Percentiles rank a stretch among this genome's conserved stretches.
phyloP scores from a whole-genome alignment of 768 basidiomycete genomes.

The Podaxis pistillaris region DNA sequence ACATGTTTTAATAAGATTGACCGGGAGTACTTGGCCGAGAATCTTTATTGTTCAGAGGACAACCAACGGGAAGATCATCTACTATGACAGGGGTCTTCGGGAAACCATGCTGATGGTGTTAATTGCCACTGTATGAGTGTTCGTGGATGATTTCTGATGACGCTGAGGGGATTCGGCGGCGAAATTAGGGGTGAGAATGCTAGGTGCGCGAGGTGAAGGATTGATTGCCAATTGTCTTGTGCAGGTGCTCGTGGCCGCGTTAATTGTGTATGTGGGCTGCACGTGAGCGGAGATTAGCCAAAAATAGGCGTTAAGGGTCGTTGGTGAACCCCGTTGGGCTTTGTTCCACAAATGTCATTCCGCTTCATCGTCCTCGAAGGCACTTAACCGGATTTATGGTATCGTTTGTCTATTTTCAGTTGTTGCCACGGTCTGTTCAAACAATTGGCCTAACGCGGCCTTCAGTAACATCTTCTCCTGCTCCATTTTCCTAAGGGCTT shows the following conservation, averaged over 20 bases:
- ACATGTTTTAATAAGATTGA: not conserved
- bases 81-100: not conserved
- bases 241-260: not conserved
- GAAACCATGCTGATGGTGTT: not conserved
- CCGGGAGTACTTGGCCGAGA: not conserved
- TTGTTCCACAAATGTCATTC: slow-evolving; percentile 12
- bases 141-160: not conserved
- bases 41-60: not conserved
- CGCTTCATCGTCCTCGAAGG: slow-evolving; percentile 5
- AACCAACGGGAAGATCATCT: not conserved
- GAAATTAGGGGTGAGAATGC: not conserved
- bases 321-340: not conserved
- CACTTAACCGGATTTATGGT: slow-evolving; percentile 13
- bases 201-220: not conserved
- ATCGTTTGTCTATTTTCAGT: slow-evolving; percentile 16
- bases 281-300: not conserved
- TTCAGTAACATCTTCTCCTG: slow-evolving; percentile 5
- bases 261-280: not conserved
- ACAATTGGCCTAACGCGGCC: slow-evolving; percentile 21
- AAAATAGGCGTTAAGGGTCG: slow-evolving; percentile 4
- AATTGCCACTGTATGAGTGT: not conserved
- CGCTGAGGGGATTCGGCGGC: not conserved
- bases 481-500: slow-evolving; percentile 13
- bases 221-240: not conserved
- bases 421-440: not conserved